Evolutionary conservation across 2,329 filamentous ascomycete genomes (phyloP), one percentile per base, ranked within the genome.

Genomic region (Pestalotiopsis sp.): DNA sequence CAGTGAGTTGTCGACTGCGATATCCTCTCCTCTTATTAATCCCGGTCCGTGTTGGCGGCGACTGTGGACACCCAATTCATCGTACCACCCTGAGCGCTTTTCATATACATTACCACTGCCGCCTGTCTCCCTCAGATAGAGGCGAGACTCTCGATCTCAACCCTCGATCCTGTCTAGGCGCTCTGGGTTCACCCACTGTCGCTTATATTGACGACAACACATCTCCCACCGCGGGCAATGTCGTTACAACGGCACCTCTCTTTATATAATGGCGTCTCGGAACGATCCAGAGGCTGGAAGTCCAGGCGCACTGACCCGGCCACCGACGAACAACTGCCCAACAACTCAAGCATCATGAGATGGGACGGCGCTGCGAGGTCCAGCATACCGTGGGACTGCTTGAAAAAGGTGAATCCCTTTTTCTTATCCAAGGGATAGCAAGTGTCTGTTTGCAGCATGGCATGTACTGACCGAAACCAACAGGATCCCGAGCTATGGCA

Each of bases 401-500:
- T 87, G 56, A 80, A 80, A 73, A 82, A 81, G 75, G 86, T 87
- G 75, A 76, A 84, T 78, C 5, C 20, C 20, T n/a, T 23, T 23
- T 56, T 36, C 0, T 20, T 41, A 25, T 4, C 31, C 2, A 12
- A 20, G 17, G 17, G 45, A 52, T 6, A 17, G 23, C 36, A 14
- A 45, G 25, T 9, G n/a, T 38, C 45, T 60, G 36, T 4, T 11
- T 11, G n/a, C 11, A 11, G 23, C 23, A 25, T 31, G n/a, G 13
- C 14, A 61, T 59, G 14, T n/a, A 58, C 45, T 58, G 20, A 60
- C n/a, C 60, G n/a, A 70, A 27, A 11, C 39, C 52, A 12, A 52
- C 45, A 94, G 92, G 92, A 95, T 73, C 83, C 87, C 2, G 92
- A 94, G 72, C 82, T 95, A 2, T 95, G 90, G 90, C 84, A 86